These are phyloP conservation scores for Ophiognomonia clavigignenti-juglandacearum DNA, from an alignment of 2,329 filamentous ascomycete genomes.

Conservation along the genomic window DNA sequence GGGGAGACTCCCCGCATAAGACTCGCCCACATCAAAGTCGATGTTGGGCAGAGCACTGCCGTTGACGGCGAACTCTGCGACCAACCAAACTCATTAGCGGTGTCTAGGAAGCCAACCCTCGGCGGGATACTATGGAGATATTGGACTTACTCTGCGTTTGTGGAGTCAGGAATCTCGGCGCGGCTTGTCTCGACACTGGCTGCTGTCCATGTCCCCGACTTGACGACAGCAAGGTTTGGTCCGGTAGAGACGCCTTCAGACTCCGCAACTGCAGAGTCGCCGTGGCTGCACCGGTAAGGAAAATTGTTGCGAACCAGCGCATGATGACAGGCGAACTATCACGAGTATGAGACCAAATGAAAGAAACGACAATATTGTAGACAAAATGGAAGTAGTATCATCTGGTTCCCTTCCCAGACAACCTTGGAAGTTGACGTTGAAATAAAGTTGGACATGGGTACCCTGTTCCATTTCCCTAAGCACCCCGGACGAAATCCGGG, in stretches of 20 bases:
- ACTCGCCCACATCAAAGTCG: slow-evolving; percentile 60
- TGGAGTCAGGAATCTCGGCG: slow-evolving; percentile 3
- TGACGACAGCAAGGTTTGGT: background rate
- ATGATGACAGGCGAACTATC: background rate
- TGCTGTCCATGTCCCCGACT: background rate
- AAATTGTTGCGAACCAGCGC: background rate
- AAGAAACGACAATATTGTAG: too few species aligned
- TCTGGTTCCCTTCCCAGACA: too few species aligned
- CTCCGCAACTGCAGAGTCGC: slow-evolving; percentile 2
- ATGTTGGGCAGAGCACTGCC: slow-evolving; percentile 60
- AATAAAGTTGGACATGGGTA: too few species aligned
- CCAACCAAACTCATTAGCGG: background rate
- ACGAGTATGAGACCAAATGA: background rate
- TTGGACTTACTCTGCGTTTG: slow-evolving; percentile 4
- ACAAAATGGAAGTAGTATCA: too few species aligned
- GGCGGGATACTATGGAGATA: too few species aligned
- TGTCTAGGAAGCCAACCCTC: too few species aligned
- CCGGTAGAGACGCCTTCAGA: background rate
- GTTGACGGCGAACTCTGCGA: slow-evolving; percentile 56
- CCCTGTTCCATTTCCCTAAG: too few species aligned
- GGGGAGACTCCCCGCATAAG: slow-evolving; percentile 55
- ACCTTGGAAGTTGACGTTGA: too few species aligned
- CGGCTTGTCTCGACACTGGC: background rate
- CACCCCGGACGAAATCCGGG: too few species aligned
- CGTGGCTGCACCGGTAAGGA: background rate